Conservation (phyloP, 2,329 filamentous ascomycete species). For the Spiromastix sp. region DNA sequence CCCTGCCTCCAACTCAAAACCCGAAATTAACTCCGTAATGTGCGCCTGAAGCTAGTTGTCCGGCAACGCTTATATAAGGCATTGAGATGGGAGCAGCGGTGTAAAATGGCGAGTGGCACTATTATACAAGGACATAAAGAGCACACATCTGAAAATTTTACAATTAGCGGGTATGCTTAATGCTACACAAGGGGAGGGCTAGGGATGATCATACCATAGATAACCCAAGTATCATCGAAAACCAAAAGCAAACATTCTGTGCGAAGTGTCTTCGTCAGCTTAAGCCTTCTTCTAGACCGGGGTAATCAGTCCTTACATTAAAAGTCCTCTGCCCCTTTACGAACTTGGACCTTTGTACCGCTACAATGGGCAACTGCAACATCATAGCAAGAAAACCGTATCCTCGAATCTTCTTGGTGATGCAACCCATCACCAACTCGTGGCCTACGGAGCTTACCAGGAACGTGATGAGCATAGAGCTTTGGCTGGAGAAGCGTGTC, state of each 20-base stretch:
- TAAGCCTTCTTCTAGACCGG: no score
- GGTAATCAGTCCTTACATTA: conserved; percentile 42
- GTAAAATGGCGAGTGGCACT: no score
- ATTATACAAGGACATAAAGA: conserved; percentile 47
- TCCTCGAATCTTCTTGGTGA: conserved; percentile 89
- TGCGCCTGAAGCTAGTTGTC: no score
- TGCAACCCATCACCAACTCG: conserved; percentile 94
- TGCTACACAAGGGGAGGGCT: neutral
- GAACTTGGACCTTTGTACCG: conserved; percentile 71
- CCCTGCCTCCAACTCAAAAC: no score
- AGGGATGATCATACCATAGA: conserved; percentile 53
- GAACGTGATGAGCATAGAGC: conserved; percentile 85
- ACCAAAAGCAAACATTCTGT: conserved; percentile 77
- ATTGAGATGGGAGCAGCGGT: no score
- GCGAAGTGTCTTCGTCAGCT: conserved; percentile 3
- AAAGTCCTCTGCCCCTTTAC: conserved; percentile 65
- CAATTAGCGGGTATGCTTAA: neutral
- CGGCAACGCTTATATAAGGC: no score
- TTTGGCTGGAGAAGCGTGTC: conserved; percentile 61
- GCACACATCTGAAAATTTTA: conserved; percentile 42
- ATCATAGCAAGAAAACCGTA: conserved; percentile 95
- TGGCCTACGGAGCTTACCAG: conserved; percentile 81
- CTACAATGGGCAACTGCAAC: conserved; percentile 91
- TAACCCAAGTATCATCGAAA: conserved; percentile 77
- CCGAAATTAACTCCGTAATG: no score